phyloP scores from a whole-genome alignment of 129 eudicot genomes.

The Escallonia rubra region DNA sequence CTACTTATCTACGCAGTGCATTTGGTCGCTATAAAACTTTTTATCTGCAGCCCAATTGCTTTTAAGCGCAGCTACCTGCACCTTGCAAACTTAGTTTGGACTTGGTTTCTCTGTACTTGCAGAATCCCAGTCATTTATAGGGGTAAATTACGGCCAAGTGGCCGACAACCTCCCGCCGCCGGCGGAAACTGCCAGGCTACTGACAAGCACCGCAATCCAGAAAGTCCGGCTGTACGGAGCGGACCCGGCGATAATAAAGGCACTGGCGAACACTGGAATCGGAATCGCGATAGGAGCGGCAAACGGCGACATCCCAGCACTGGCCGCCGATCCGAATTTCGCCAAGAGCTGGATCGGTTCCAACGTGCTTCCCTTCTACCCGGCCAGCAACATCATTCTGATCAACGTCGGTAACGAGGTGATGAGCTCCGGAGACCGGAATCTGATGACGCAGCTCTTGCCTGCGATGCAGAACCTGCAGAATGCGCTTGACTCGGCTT shows the following conservation, averaged over 20 bases:
- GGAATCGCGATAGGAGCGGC: constrained; percentile 59
- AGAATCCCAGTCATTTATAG: constrained; percentile 58
- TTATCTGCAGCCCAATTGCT: neutral
- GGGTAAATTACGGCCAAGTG: constrained; percentile 67
- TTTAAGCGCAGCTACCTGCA: neutral
- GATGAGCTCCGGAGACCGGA: constrained; percentile 40
- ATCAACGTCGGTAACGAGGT: constrained; percentile 91
- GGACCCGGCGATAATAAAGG: constrained; percentile 57
- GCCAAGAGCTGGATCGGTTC: constrained; percentile 54
- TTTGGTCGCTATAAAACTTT: neutral
- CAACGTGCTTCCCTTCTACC: constrained; percentile 57
- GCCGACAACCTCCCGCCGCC: constrained; percentile 90
- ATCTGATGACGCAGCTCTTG: constrained; percentile 40
- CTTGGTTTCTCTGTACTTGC: neutral
- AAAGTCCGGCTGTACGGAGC: constrained; percentile 63
- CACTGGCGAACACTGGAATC: constrained; percentile 60
- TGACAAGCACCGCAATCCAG: constrained; percentile 53
- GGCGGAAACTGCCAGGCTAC: constrained; percentile 48
- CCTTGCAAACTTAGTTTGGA: neutral
- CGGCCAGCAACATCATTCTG: constrained; percentile 50
- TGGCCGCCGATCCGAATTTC: constrained; percentile 48
- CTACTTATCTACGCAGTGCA: too few species aligned
- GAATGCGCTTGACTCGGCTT: constrained; percentile 46
- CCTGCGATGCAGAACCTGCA: constrained; percentile 86
- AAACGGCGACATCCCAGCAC: constrained; percentile 55